Base-by-base conservation (phyloP, 1,139 yeast species). In the Lodderomyces metapsilosis region DNA sequence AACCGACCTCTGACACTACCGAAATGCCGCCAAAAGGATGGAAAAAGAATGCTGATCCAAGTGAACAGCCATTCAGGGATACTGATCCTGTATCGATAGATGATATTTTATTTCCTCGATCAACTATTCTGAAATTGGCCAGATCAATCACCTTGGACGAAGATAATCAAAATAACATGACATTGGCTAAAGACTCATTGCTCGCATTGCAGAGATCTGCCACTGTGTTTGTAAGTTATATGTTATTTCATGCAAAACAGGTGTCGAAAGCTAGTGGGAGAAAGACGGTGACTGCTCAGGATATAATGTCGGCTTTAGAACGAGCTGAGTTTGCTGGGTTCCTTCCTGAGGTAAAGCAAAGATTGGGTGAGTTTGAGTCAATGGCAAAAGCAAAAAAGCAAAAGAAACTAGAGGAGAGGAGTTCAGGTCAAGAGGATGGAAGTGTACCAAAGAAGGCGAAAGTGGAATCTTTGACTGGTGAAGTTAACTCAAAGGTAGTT, bases 21-120 rank as follows among this genome's bases (percentile, higher is more conserved):
- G n/a, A 35, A 11, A 84, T 84, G 92, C 89, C 92, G 47, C 89
- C 89, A 56, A 84, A 84, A 60, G 88, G 89, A 36, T 83, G 88
- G 89, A 82, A 86, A 66, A 84, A 82, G 57, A 84, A 80, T 55
- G 80, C 84, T 1, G 88, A 81, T 42, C 88, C 85, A 5, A 74
- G 77, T 32, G 83, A 83, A 1, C 69, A 57, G 37, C 68, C 80
- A 7, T 68, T 68, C n/a, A 71, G 74, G 43, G 83, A 80, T 25
- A 68, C 72, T 13, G 88, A 82, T 42, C 66, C 71, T 40, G 71
- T 80, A 3, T 78, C 88, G 0, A 82, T 84, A 9, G 88, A 84
- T 42, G 88, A 82, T 39, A 70, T 84, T 24, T 61, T 85, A 20
- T 85, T 85, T 51, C 92, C 92, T 2, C 71, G 76, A 48, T 64